Evolutionary conservation across 768 basidiomycete species (phyloP).

Genomic region (Leccinellum luteum): DNA sequence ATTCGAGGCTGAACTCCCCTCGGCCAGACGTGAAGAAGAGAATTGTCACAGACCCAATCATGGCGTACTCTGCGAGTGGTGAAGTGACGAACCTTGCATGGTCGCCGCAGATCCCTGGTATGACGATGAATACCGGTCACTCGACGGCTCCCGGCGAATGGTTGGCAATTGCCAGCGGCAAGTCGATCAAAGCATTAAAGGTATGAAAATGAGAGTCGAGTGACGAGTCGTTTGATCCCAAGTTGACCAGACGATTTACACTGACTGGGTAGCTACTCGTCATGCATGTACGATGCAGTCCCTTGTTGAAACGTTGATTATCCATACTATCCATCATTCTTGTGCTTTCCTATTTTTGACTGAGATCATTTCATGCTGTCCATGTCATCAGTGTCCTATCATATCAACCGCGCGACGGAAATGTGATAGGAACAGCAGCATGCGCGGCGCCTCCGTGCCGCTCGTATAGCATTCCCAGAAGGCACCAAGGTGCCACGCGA

Average conservation of each 20-base stretch:
- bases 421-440: not conserved
- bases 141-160: constrained; percentile 79
- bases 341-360: not conserved
- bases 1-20: constrained; percentile 75
- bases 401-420: not conserved
- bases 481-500: not conserved
- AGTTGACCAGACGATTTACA: not conserved
- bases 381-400: not conserved
- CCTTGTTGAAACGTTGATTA: not conserved
- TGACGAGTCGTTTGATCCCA: not conserved
- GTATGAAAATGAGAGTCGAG: constrained; percentile 43
- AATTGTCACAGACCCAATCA: constrained; percentile 69
- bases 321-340: no score
- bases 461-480: not conserved
- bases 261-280: not conserved
- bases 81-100: constrained; percentile 86
- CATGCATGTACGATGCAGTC: not conserved
- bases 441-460: not conserved
- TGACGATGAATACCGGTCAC: constrained; percentile 73
- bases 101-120: constrained; percentile 80
- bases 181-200: constrained; percentile 77
- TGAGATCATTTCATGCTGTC: not conserved
- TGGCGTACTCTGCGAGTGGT: constrained; percentile 75
- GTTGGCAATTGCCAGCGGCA: constrained; percentile 82
- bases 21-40: constrained; percentile 78